Base-by-base conservation (phyloP, 2,329 filamentous ascomycete species). In the Madurella fahalii region DNA sequence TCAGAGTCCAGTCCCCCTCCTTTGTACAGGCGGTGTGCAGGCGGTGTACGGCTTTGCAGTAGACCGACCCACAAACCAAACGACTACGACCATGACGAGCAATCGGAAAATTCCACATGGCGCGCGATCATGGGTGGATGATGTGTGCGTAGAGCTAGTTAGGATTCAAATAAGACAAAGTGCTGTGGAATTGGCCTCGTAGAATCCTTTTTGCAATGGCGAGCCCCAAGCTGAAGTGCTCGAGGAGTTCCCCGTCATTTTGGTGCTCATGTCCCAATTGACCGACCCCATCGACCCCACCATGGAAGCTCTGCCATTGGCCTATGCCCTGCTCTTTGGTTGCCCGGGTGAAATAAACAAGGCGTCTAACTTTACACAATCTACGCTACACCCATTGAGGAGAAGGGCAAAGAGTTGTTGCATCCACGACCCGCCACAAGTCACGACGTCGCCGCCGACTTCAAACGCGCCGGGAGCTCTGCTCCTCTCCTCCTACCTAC, bases 401-500 rank as follows among this genome's bases (percentile, higher is more conserved):
- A 56, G 53, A 52, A 40, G 53, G 58, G 45, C 59, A 61, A 62
- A 61, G 30, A 57, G 40, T 50, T 48, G 51, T 50, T 32, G 51
- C 53, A 52, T 43, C 18, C 51, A 50, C 56, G 55, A 53, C 52
- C 58, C 63, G 54, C 57, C 63, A 63, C 58, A 47, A 58, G 51
- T 46, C 63, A 67, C 59, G 44, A 67, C 65, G 63, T 62, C 61
- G 63, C 60, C 61, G 47, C 62, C 65, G 58, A 63, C 64, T 45
- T 60, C 66, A 56, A 63, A 65, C 49, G 61, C 60, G 20, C 53
- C 66, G 44, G 71, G 72, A 67, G 68, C 69, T 53, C 60, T 71
- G 68, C 70, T 72, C 64, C 67, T 73, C 61, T 65, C 68, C 59
- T 67, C 61, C 53, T 65, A 66, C 57, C 56, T 67, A 58, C 59